A percentile compares a stretch with the other conserved stretches of the same genome.
Conservation (phyloP, 257 asterid genomes). For the Nicotiana sylvestris region DNA sequence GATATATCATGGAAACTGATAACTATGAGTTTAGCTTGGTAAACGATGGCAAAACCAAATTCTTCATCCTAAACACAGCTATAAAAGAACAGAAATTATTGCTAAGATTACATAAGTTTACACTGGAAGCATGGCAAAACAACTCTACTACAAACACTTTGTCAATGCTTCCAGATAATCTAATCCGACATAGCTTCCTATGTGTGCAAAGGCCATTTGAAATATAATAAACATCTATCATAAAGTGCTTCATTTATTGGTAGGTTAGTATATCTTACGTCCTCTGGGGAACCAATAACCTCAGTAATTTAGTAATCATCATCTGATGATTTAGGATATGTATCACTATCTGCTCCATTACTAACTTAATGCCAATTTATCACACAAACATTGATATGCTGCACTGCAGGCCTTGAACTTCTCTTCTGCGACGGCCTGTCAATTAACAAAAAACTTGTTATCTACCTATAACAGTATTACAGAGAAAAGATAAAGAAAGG, state of each 20-base stretch:
- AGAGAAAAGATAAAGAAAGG: not conserved
- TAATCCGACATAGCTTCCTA: not conserved
- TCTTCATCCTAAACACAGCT: not conserved
- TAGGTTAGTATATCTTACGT: not conserved
- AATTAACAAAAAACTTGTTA: not conserved
- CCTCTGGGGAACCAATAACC: not conserved
- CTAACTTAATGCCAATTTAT: slow-evolving; percentile 42
- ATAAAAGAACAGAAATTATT: not conserved
- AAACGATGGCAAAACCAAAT: not conserved
- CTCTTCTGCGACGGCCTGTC: slow-evolving; percentile 81
- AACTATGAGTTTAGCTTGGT: not conserved
- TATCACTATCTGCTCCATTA: not conserved
- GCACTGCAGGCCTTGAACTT: slow-evolving; percentile 93
- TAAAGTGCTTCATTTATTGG: not conserved
- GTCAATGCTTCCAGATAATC: not conserved
- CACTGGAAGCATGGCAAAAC: not conserved
- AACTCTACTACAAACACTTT: not conserved
- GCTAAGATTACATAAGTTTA: not conserved
- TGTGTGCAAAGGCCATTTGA: not conserved
- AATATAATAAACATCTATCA: not conserved
- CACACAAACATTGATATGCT: slow-evolving; percentile 79
- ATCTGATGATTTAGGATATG: not conserved
- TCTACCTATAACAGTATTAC: not conserved
- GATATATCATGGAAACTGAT: not conserved
- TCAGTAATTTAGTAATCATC: not conserved